Conservation (phyloP, 352 stramenopile genomes). For the Phytophthora crassamura region DNA sequence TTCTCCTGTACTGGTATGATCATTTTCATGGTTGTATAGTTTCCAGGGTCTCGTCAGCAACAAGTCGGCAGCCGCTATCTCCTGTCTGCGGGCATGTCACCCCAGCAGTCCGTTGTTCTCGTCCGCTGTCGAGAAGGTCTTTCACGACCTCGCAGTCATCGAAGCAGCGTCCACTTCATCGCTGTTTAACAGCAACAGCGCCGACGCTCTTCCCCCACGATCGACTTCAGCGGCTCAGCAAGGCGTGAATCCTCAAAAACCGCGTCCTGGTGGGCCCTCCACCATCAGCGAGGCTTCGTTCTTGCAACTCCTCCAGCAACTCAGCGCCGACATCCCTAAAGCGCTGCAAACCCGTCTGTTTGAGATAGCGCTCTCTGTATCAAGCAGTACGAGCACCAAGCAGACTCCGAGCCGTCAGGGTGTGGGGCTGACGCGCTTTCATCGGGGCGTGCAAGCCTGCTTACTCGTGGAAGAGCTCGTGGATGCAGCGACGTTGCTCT, state of each 20-base stretch:
- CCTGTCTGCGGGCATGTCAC: slow-evolving; percentile 25
- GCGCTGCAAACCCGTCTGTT: slow-evolving; percentile 22
- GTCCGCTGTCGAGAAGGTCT: slow-evolving; percentile 29
- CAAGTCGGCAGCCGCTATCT: slow-evolving; percentile 16
- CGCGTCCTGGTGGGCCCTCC: slow-evolving; percentile 6
- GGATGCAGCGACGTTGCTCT: slow-evolving; percentile 24
- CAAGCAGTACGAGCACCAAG: background rate
- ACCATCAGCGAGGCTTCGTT: slow-evolving; percentile 27
- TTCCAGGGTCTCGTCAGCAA: slow-evolving; percentile 29
- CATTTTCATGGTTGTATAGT: slow-evolving; percentile 7
- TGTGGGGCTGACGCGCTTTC: slow-evolving; percentile 25
- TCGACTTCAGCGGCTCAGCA: slow-evolving; percentile 2
- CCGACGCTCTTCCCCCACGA: slow-evolving; percentile 2
- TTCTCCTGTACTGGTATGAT: too few species aligned
- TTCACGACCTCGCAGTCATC: slow-evolving; percentile 23
- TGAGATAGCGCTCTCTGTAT: slow-evolving; percentile 3
- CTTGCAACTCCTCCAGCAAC: slow-evolving; percentile 28
- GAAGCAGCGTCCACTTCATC: background rate
- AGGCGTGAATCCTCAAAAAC: slow-evolving; percentile 1
- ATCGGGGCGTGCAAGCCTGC: slow-evolving; percentile 27
- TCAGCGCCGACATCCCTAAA: slow-evolving; percentile 29
- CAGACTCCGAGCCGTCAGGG: background rate
- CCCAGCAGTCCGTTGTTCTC: slow-evolving; percentile 23
- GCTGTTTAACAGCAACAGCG: slow-evolving; percentile 10
- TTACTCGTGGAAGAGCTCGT: slow-evolving; percentile 33